Percentiles rank a stretch among this genome's conserved stretches.
Conservation (phyloP, 164 flowering plant species). For the Stephania yunnanensis region DNA sequence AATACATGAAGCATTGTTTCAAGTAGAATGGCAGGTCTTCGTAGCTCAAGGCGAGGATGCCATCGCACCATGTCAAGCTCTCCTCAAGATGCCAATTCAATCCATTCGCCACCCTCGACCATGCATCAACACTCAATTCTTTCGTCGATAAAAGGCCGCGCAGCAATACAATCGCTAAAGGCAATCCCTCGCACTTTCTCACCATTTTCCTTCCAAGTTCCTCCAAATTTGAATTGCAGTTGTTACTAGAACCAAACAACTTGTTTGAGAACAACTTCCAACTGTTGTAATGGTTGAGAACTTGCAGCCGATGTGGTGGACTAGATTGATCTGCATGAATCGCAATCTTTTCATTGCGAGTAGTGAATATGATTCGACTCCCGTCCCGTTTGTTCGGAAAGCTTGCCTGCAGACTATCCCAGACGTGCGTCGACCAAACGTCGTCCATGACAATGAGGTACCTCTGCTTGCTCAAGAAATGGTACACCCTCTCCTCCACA, state of each 20-base stretch:
- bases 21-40: slow-evolving; percentile 1
- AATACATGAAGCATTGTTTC: slow-evolving; percentile 4
- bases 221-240: slow-evolving; percentile 7
- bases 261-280: slow-evolving; percentile 25
- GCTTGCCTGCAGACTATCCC: neutral
- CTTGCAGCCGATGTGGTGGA: neutral
- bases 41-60: neutral
- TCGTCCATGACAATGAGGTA: neutral
- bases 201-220: slow-evolving; percentile 9
- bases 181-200: slow-evolving; percentile 19
- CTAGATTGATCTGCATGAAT: slow-evolving; percentile 1
- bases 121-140: slow-evolving; percentile 2
- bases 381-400: neutral
- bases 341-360: neutral
- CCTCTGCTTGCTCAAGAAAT: slow-evolving; percentile 1
- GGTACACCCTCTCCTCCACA: slow-evolving; percentile 1
- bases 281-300: slow-evolving; percentile 13
- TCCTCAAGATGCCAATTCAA: slow-evolving; percentile 2
- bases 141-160: slow-evolving; percentile 11
- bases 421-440: neutral
- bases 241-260: neutral
- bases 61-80: neutral
- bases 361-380: slow-evolving; percentile 2
- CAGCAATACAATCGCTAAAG: slow-evolving; percentile 15
- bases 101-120: neutral